Evolutionary conservation across 2,329 filamentous ascomycete genomes (phyloP).

Genomic region (Colletotrichum agaves): DNA sequence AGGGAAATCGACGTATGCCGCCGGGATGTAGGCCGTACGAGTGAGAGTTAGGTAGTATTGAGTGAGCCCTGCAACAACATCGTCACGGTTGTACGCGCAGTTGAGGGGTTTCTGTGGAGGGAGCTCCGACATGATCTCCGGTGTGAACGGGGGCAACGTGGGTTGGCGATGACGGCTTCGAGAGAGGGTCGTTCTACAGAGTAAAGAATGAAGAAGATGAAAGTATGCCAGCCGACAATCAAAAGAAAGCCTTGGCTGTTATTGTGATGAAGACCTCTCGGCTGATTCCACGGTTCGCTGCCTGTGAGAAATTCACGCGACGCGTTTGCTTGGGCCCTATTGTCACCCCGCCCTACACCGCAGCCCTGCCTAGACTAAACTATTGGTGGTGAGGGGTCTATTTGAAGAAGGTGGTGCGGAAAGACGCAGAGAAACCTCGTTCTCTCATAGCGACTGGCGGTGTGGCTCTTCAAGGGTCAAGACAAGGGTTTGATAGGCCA

Average conservation of each 20-base stretch:
- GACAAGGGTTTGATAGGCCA: slow-evolving; percentile 21
- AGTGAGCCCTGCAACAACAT: slow-evolving; percentile 28
- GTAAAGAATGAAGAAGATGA: neutral
- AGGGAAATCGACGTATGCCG: slow-evolving; percentile 25
- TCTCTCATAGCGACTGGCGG: neutral
- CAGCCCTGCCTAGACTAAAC: slow-evolving; percentile 5
- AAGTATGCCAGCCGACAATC: neutral
- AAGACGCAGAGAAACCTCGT: slow-evolving; percentile 8
- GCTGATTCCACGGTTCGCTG: neutral
- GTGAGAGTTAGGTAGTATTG: slow-evolving; percentile 26
- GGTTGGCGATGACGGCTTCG: neutral
- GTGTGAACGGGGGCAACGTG: neutral
- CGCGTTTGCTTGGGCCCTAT: slow-evolving; percentile 19
- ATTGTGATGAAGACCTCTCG: neutral
- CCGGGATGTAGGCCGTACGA: slow-evolving; percentile 21
- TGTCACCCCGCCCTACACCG: slow-evolving; percentile 19
- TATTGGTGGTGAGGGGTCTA: neutral
- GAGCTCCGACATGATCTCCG: slow-evolving; percentile 1
- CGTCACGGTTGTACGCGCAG: slow-evolving; percentile 29
- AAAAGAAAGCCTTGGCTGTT: neutral
- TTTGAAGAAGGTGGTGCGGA: slow-evolving; percentile 28
- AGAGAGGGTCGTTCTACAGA: neutral
- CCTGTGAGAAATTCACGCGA: slow-evolving; percentile 20
- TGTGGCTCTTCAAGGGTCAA: neutral
- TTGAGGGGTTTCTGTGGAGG: slow-evolving; percentile 13